Evolutionary conservation across 257 asterid genomes (phyloP).

Genomic region (Solanum gracilifrons): DNA sequence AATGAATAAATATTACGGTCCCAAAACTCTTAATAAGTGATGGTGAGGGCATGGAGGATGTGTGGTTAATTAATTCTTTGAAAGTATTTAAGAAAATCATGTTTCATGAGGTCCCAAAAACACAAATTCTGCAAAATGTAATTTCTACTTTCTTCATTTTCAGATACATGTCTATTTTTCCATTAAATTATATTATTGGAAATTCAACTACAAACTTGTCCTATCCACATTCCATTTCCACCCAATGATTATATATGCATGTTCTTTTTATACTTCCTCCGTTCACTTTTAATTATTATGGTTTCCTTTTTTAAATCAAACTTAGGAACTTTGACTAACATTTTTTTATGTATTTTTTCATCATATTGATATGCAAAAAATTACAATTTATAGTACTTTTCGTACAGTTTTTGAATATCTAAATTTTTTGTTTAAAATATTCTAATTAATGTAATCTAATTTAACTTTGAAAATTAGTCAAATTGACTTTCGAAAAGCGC

Average conservation of each 20-base stretch:
- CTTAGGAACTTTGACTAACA: no score
- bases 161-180: neutral
- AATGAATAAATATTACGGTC: conserved; percentile 14
- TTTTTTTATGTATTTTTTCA: no score
- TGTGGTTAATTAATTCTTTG: neutral
- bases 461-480: no score
- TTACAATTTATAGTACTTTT: no score
- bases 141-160: neutral
- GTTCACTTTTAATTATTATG: no score
- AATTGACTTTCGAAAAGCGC: no score
- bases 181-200: neutral
- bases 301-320: rapidly evolving
- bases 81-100: neutral
- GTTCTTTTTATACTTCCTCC: neutral
- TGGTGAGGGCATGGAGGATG: neutral
- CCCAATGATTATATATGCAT: neutral
- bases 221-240: neutral
- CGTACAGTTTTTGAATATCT: no score
- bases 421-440: no score
- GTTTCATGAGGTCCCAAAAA: conserved; percentile 4
- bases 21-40: conserved; percentile 2
- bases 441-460: no score
- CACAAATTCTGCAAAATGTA: neutral
- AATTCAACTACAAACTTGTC: neutral
- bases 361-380: no score